These are phyloP conservation scores for Diplogelasinospora grovesii DNA, from an alignment of 495 filamentous ascomycete genomes.

Conservation along the genomic window DNA sequence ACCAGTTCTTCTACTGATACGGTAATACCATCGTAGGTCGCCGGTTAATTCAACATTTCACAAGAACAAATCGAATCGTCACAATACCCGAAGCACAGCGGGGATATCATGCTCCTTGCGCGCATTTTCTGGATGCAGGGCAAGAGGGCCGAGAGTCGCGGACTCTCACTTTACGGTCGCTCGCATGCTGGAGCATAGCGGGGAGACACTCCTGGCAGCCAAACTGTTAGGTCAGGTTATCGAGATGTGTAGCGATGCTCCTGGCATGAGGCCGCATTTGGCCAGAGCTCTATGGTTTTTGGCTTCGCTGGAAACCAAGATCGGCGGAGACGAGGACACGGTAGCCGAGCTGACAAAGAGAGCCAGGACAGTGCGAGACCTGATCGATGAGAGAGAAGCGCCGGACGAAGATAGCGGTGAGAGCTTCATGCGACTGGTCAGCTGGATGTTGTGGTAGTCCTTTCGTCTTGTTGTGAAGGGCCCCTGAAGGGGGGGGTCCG, in stretches of 20 bases:
- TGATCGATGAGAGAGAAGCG: constrained; percentile 25
- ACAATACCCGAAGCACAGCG: constrained; percentile 13
- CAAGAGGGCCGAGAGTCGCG: constrained; percentile 5
- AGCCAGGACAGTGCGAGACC: background rate
- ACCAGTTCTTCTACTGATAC: no score
- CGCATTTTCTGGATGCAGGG: constrained; percentile 5
- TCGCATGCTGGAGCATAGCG: constrained; percentile 5
- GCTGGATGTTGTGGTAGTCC: constrained; percentile 15
- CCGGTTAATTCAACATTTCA: no score
- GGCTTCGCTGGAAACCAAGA: constrained; percentile 9
- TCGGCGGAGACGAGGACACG: constrained; percentile 7
- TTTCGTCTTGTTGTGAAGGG: no score
- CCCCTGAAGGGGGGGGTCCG: no score
- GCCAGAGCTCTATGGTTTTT: constrained; percentile 12
- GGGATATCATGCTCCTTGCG: constrained; percentile 14
- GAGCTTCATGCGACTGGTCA: constrained; percentile 8
- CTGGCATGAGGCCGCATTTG: constrained; percentile 10
- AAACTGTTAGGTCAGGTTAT: constrained; percentile 7
- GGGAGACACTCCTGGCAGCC: constrained; percentile 1
- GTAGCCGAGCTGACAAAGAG: constrained; percentile 1
- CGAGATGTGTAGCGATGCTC: constrained; percentile 5
- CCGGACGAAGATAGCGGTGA: constrained; percentile 14
- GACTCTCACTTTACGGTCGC: constrained; percentile 7
- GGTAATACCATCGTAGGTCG: no score
- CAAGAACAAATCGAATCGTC: constrained; percentile 8